Percentiles rank a stretch among this genome's conserved stretches.
These are phyloP conservation scores for Mycogone perniciosa DNA, from an alignment of 2,329 filamentous ascomycete genomes.

Conservation along the genomic window DNA sequence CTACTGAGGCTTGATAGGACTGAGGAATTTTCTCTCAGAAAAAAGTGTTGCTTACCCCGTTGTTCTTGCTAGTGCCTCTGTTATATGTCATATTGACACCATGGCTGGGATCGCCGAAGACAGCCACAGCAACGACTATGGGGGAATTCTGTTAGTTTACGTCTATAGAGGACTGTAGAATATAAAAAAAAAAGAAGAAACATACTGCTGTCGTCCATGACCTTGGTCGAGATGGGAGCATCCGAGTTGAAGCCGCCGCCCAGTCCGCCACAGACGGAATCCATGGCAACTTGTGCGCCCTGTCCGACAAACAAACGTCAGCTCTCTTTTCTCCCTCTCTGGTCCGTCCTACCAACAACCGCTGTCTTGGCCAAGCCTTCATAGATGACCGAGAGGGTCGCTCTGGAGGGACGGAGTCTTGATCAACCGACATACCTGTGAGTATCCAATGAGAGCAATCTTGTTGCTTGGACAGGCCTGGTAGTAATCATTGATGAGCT, in stretches of 20 bases:
- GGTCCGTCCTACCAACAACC: too few relatives aligned
- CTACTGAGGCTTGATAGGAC: neutral
- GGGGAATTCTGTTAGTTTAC: neutral
- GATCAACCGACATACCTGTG: conserved; percentile 26
- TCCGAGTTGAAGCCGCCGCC: conserved; percentile 21
- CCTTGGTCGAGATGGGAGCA: conserved; percentile 20
- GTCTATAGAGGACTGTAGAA: neutral
- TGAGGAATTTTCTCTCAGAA: neutral
- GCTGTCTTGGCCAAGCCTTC: too few relatives aligned
- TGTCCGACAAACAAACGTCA: conserved; percentile 12
- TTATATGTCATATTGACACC: conserved; percentile 30
- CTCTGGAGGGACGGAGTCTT: too few relatives aligned
- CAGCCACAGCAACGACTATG: conserved; percentile 34
- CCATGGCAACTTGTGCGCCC: conserved; percentile 34
- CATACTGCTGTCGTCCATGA: conserved; percentile 30
- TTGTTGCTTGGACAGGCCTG: conserved; percentile 32
- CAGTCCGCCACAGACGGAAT: conserved; percentile 33
- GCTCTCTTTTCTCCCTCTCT: neutral
- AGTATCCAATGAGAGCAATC: conserved; percentile 37
- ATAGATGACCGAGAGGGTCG: too few relatives aligned
- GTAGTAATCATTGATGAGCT: conserved; percentile 27
- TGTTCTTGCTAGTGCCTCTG: conserved; percentile 29
- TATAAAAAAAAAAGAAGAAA: neutral
- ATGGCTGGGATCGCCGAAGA: conserved; percentile 38
- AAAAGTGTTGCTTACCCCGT: conserved; percentile 29